phyloP scores from a whole-genome alignment of 163 green algal species.

The Coccomyxa subellipsoidea region DNA sequence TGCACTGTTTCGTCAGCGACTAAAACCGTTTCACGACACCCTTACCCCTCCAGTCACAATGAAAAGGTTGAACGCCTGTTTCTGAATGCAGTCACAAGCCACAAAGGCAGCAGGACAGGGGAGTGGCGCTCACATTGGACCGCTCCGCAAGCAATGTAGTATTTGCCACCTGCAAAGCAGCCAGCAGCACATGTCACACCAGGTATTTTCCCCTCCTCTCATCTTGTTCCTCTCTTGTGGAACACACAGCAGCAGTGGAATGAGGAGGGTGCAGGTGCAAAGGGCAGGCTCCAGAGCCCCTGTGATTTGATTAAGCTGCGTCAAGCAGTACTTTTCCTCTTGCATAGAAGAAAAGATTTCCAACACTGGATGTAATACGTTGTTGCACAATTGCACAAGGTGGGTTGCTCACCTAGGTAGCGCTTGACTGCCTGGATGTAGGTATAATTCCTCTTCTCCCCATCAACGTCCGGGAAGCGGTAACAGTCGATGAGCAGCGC shows the following conservation, averaged over 20 bases:
- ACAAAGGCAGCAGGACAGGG: not conserved
- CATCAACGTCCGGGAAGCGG: constrained; percentile 21
- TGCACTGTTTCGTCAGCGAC: not conserved
- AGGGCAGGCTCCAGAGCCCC: too few species aligned
- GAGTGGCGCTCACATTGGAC: constrained; percentile 16
- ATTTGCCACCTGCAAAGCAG: constrained; percentile 36
- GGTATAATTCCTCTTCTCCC: constrained; percentile 39
- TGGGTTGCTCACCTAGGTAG: constrained; percentile 21
- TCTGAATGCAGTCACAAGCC: not conserved
- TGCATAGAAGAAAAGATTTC: too few species aligned
- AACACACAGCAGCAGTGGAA: too few species aligned
- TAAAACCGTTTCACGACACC: constrained; percentile 10
- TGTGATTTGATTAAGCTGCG: too few species aligned
- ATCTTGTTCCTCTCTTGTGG: not conserved
- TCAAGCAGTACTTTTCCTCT: too few species aligned
- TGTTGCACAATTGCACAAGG: too few species aligned
- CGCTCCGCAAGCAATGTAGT: constrained; percentile 29
- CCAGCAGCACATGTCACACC: not conserved
- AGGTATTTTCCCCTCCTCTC: not conserved
- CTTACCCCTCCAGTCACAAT: not conserved
- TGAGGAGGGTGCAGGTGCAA: too few species aligned
- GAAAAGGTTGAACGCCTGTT: not conserved
- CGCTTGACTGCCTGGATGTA: constrained; percentile 23
- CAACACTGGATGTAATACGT: too few species aligned
- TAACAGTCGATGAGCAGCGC: constrained; percentile 40